Evolutionary conservation across 177 flowering plant species (phyloP), one percentile per base, ranked within the genome.

Genomic region (Vitis hybrid): DNA sequence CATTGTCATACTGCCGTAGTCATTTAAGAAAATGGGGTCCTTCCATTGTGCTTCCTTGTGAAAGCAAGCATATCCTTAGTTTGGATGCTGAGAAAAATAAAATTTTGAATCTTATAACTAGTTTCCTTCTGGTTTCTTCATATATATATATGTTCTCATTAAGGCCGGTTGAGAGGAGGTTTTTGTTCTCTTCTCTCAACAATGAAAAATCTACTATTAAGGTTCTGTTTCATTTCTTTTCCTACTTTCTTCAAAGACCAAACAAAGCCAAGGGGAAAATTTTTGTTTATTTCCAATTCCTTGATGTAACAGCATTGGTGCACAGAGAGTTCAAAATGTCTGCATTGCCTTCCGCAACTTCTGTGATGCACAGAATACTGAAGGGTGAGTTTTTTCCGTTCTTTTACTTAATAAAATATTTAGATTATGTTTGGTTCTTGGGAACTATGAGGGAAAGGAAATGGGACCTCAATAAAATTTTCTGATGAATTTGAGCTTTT

Each of bases 251-350:
- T 14, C 55, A 40, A 24, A 19, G 18, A 62, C 8, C 46, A 56
- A 51, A 67, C 14, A 46, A 3, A 40, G 46, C 46, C 8, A 40
- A 40, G 46, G 46, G 7, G 46, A 40, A 40, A 40, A 6, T 7
- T 40, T 40, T 40, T 40, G 46, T 40, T 40, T 7, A 40, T 7
- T 40, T 40, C 46, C 46, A 19, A 11, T 48, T 51, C 54, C 27
- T 68, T 67, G 32, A 35, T 27, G 35, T 54, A 52, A 64, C 83
- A 85, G 88, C 69, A 80, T 85, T 46, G 88, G 88, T 16, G 88
- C 85, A 54, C 72, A 81, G 59, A 72, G 82, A 68, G 82, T 85
- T 67, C 79, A 83, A 50, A 79, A 54, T 5, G 70, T 60, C 57
- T 85, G 88, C 79, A 78, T 83, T 35, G 46, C 66, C 62, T 83